Evolutionary conservation across 345 rosid species (phyloP).

Genomic region (Aegle marmelos): DNA sequence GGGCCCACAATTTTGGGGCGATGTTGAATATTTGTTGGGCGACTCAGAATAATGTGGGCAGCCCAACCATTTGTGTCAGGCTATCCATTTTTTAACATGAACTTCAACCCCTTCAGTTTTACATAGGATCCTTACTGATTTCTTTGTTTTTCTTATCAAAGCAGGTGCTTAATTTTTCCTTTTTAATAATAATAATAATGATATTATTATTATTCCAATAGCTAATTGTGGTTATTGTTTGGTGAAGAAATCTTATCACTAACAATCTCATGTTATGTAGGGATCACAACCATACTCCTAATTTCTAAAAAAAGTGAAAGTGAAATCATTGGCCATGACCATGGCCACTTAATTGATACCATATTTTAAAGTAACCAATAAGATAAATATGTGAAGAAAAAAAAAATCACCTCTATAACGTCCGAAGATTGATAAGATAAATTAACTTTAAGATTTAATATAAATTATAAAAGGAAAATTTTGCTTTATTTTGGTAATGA

Average conservation of each 20-base stretch:
- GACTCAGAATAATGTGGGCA: neutral
- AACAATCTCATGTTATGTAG: neutral
- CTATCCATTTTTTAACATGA: neutral
- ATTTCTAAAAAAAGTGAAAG: neutral
- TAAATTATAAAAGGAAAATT: too few relatives aligned
- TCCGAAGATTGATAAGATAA: too few relatives aligned
- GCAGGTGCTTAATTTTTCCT: neutral
- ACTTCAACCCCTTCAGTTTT: neutral
- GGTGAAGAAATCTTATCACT: neutral
- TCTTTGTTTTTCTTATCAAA: too few relatives aligned
- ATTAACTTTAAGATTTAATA: too few relatives aligned
- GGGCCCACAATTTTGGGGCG: neutral
- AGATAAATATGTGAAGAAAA: too few relatives aligned
- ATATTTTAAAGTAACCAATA: slow-evolving; percentile 4
- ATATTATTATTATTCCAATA: neutral
- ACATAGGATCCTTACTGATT: neutral
- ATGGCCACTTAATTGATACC: slow-evolving; percentile 8
- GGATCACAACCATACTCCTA: slow-evolving; percentile 1
- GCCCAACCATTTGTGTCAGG: neutral
- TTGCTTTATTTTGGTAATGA: neutral
- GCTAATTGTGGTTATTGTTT: neutral
- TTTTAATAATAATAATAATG: neutral
- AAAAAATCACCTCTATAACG: too few relatives aligned
- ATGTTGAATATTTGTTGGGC: neutral
- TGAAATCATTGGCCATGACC: slow-evolving; percentile 21